A percentile compares a stretch with the other conserved stretches of the same genome.
These are phyloP conservation scores for Claviceps sorghi DNA, from an alignment of 2,329 filamentous ascomycete species.

Conservation along the genomic window DNA sequence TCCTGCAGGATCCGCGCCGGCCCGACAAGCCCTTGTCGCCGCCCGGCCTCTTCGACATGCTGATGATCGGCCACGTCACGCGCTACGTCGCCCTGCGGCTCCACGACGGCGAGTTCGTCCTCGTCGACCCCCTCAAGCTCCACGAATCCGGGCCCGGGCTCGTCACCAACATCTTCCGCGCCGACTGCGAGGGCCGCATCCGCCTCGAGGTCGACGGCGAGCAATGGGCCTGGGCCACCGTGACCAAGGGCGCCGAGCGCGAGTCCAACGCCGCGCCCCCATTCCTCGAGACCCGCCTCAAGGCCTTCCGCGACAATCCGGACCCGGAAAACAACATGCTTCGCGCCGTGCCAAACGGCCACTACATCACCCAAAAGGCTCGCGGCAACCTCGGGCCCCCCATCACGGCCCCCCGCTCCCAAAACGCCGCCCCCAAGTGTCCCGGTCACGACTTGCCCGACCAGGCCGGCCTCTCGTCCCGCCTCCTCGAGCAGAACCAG, in stretches of 20 bases:
- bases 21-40: background rate
- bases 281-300: background rate
- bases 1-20: background rate
- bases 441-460: background rate
- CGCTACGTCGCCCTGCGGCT: background rate
- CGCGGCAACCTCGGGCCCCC: background rate
- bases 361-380: background rate
- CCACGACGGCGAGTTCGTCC: background rate
- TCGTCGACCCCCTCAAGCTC: background rate
- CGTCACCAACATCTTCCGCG: background rate
- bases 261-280: background rate
- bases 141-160: background rate
- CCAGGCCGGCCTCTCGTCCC: background rate
- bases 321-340: background rate
- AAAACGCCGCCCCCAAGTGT: background rate
- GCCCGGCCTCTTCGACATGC: background rate
- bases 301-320: background rate
- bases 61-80: background rate
- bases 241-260: background rate
- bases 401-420: background rate
- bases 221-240: background rate
- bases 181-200: constrained; percentile 1
- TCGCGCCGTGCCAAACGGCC: background rate
- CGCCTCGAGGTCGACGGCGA: background rate
- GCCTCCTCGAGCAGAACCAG: background rate